Evolutionary conservation across 768 basidiomycete species (phyloP).

Genomic region (Lactarius hatsudake): DNA sequence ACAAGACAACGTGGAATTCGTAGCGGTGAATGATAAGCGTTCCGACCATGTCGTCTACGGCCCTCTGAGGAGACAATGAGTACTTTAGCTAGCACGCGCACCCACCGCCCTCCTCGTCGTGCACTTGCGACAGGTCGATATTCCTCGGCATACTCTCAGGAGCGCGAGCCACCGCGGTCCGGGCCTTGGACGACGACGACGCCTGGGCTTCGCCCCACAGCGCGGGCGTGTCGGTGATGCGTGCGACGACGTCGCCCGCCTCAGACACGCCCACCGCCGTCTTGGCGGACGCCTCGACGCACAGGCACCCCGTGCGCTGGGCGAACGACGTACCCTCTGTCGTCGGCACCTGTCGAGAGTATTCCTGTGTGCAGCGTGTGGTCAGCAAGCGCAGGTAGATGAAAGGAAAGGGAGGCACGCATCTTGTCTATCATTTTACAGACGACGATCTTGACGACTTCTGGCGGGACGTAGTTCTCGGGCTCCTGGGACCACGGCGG

Average conservation of each 20-base stretch:
- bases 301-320: constrained; percentile 73
- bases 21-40: background rate
- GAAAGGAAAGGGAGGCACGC: constrained; percentile 5
- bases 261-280: constrained; percentile 80
- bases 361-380: constrained; percentile 53
- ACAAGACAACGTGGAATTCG: background rate
- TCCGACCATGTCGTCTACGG: background rate
- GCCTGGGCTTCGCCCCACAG: constrained; percentile 52
- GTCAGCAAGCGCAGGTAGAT: background rate
- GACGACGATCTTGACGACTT: constrained; percentile 92
- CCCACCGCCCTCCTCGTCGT: constrained; percentile 29
- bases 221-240: constrained; percentile 80
- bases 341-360: constrained; percentile 81
- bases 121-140: constrained; percentile 36
- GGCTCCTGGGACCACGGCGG: constrained; percentile 88
- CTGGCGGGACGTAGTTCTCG: constrained; percentile 89
- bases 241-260: constrained; percentile 70
- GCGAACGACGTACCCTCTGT: constrained; percentile 81
- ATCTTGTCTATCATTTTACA: constrained; percentile 95
- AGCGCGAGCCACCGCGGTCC: constrained; percentile 8
- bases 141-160: constrained; percentile 42
- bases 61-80: background rate
- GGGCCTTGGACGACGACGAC: constrained; percentile 22
- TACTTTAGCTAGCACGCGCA: constrained; percentile 35
- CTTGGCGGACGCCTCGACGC: constrained; percentile 93